Evolutionary conservation across 495 filamentous ascomycete genomes (phyloP), one percentile per base, ranked within the genome.

Genomic region (Neohortaea acidophila): DNA sequence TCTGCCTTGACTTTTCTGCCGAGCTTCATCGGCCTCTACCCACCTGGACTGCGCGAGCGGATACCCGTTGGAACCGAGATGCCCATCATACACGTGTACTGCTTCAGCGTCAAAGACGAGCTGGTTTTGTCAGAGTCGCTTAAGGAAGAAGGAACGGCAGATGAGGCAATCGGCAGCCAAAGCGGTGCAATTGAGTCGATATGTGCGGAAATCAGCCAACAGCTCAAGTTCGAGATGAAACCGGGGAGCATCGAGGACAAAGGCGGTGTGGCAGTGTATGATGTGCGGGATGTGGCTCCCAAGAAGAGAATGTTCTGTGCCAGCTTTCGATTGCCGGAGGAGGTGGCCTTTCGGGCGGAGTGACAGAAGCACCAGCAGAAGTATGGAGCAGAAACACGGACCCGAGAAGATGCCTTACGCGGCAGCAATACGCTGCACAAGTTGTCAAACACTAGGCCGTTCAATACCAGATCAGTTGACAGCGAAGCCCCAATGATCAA

Each of bases 261-360:
- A 11, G 56, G 72, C 11, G 67, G 78, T 39, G 62, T 84, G 19
- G 62, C 64, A 11, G 67, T 96, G 10, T 64, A 76, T 48, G 74
- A 89, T 59, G 83, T 96, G 13, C 64, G 89, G 46, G 70, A 89
- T 41, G 91, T 97, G 39, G 81, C 84, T 46, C 89, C 91, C 21
- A 77, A 79, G 44, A 96, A 97, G 69, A 71, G 75, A 52, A 94
- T 94, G 84, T 94, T 91, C 58, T 96, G 89, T 57, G 85, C 82
- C 6, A 91, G 73, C 46, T 94, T 97, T 56, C 68, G 84, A 36
- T 48, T 97, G 29, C 91, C 89, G 18, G 47, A 54, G 17, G 75
- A 81, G 53, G 84, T 93, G 2, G 89, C 84, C 30, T 94, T 93
- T 61, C 30, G 56, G 26, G 43, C 5, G 3, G 32, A 5, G 32